phyloP scores from a whole-genome alignment of 2,329 filamentous ascomycete genomes.

The Phyllosticta capitalensis region DNA sequence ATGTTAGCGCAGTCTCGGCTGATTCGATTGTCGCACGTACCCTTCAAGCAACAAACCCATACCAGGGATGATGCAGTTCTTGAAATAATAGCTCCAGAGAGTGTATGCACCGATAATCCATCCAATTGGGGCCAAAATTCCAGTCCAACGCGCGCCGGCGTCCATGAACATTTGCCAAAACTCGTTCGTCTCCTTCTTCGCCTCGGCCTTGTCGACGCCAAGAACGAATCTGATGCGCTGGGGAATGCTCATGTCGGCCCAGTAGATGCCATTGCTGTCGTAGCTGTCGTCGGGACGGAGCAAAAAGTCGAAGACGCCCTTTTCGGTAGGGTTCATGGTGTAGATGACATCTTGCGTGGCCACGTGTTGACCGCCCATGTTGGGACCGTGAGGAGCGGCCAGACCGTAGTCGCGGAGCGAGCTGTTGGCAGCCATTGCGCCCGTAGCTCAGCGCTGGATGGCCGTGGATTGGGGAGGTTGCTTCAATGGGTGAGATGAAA shows the following conservation, averaged over 20 bases:
- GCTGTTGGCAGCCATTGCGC: slow-evolving; percentile 3
- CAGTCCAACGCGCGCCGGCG: slow-evolving; percentile 41
- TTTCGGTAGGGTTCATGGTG: slow-evolving; percentile 49
- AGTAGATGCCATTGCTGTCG: slow-evolving; percentile 74
- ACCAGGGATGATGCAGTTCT: slow-evolving; percentile 84
- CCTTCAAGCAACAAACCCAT: slow-evolving; percentile 86
- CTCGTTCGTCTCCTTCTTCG: slow-evolving; percentile 53
- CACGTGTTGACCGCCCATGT: slow-evolving; percentile 34
- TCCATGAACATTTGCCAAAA: slow-evolving; percentile 76
- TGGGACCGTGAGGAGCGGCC: slow-evolving; percentile 40
- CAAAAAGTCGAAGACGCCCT: slow-evolving; percentile 62
- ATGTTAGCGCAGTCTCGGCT: neutral
- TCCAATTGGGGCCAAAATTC: slow-evolving; percentile 6
- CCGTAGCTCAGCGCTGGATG: neutral
- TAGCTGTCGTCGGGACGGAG: slow-evolving; percentile 86
- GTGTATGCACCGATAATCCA: slow-evolving; percentile 4
- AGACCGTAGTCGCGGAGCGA: slow-evolving; percentile 39
- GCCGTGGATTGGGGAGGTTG: neutral
- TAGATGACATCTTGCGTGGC: slow-evolving; percentile 30
- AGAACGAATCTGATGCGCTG: slow-evolving; percentile 68
- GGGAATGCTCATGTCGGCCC: slow-evolving; percentile 71
- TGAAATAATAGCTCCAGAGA: slow-evolving; percentile 77
- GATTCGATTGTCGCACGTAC: slow-evolving; percentile 23
- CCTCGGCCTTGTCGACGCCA: slow-evolving; percentile 62
- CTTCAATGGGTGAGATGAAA: neutral